phyloP scores from a whole-genome alignment of 2,329 filamentous ascomycete species.

The Clonostachys sp. region DNA sequence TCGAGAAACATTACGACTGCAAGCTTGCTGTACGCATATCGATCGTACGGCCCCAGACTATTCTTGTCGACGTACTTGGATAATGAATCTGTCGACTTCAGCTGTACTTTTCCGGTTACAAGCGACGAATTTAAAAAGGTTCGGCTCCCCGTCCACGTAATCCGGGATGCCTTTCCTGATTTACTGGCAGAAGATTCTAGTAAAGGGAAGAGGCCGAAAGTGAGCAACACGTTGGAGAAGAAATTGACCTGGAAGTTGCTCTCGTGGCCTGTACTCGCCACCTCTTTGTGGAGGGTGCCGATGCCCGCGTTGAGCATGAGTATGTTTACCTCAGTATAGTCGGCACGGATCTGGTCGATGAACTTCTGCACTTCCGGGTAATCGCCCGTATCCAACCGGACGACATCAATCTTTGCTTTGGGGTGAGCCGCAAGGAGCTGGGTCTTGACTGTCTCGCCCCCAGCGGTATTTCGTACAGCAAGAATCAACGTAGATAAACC shows the following conservation, averaged over 20 bases:
- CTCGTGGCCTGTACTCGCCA: constrained; percentile 16
- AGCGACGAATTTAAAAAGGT: constrained; percentile 6
- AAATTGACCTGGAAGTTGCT: constrained; percentile 33
- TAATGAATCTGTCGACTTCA: background rate
- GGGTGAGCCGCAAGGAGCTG: constrained; percentile 5
- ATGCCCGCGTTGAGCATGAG: constrained; percentile 40
- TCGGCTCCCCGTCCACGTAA: constrained; percentile 23
- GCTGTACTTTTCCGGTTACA: no score
- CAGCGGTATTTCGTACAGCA: constrained; percentile 25
- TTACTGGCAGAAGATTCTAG: constrained; percentile 16
- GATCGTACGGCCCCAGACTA: constrained; percentile 10
- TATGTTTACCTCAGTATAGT: constrained; percentile 27
- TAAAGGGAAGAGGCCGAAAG: constrained; percentile 21
- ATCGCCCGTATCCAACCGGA: constrained; percentile 8
- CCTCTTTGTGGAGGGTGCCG: constrained; percentile 6
- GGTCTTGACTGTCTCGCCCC: constrained; percentile 15
- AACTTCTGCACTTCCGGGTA: constrained; percentile 8
- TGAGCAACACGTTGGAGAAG: constrained; percentile 24
- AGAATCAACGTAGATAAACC: constrained; percentile 30
- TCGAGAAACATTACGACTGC: constrained; percentile 24
- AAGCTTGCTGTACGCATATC: constrained; percentile 20
- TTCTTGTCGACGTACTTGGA: constrained; percentile 22
- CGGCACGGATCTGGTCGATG: constrained; percentile 1
- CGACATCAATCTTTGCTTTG: constrained; percentile 6
- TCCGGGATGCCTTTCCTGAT: constrained; percentile 9